Base-by-base conservation (phyloP, 805 yeast species). In the Ogataea haglerorum region DNA sequence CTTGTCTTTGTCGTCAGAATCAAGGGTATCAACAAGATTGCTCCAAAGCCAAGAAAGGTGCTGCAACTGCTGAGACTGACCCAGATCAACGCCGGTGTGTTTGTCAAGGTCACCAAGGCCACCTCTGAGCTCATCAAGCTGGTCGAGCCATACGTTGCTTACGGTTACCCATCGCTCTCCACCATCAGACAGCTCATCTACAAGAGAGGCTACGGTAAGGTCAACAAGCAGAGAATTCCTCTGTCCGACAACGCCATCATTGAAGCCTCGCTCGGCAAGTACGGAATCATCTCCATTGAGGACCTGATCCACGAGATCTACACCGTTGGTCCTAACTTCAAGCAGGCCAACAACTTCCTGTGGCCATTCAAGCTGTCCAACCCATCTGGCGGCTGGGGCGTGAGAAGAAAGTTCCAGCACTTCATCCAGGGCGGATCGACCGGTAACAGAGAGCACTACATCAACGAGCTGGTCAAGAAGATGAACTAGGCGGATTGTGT, bases 41-140 rank as follows among this genome's bases (percentile, higher is more conserved):
- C 96, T 68, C 96, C 97, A 67, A 90, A 90, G 85, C 96, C 96
- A 82, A 89, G 96, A 86, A 90, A 90, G 86, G 95, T 90, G 64
- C 73, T 88, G 72, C 96, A 85, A 76, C 81, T 89, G 69, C 78
- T 87, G 72, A 84, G 96, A 80, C 82, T 88, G 73, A 78, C 82
- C 69, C 95, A 86, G 78, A 85, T 88, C 73, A 88, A 88, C 80
- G 78, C 93, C 64, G 96, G 91, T 82, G 93, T 85, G 56, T 88
- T 88, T 67, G 95, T 88, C 67, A 88, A 84, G 75, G 82, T 88
- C 63, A 88, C 95, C 82, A 88, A 88, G 82, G 95, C 96, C 64
- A 88, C 96, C 64, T 61, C 80, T 58, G 96, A 88, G 80, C 82
- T 88, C 68, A 79, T 88, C 72, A 88, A 80, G 72, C 82, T 87